Conservation (phyloP, 805 yeast species). For the Candida quercuum region DNA sequence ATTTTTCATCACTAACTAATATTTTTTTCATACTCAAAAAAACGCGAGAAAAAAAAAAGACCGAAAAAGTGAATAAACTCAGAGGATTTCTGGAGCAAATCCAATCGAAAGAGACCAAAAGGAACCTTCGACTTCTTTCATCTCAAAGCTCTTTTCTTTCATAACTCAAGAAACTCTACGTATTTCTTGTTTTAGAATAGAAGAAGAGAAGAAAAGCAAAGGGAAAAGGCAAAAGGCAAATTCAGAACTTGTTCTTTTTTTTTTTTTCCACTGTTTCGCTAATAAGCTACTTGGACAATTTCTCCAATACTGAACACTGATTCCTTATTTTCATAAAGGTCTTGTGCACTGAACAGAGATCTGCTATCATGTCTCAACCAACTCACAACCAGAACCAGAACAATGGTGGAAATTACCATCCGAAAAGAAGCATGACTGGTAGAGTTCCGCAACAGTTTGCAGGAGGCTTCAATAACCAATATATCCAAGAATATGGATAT, state of each 20-base stretch:
- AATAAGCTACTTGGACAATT: no score
- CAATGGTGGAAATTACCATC: slow-evolving; percentile 4
- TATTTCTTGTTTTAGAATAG: neutral
- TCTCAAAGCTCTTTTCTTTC: neutral
- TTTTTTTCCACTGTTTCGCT: neutral
- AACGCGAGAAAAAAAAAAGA: slow-evolving; percentile 3
- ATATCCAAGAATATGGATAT: slow-evolving; percentile 6
- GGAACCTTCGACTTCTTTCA: no score
- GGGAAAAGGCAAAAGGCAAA: neutral
- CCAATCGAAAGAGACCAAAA: no score
- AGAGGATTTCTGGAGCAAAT: neutral
- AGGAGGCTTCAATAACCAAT: slow-evolving; percentile 3
- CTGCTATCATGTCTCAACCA: slow-evolving; percentile 3
- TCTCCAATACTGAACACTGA: no score
- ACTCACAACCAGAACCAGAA: slow-evolving; percentile 3
- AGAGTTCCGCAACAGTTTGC: slow-evolving; percentile 7
- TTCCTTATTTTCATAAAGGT: neutral
- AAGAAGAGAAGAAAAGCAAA: slow-evolving; percentile 1
- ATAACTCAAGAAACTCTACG: no score
- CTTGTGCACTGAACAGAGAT: neutral
- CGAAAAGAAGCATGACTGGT: slow-evolving; percentile 11
- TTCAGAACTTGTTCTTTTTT: neutral
- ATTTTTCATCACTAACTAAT: slow-evolving; percentile 1
- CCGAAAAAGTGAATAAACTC: slow-evolving; percentile 1
- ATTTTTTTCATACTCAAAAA: neutral